phyloP scores from a whole-genome alignment of 257 asterid genomes.

The Penstemon barbatus region DNA sequence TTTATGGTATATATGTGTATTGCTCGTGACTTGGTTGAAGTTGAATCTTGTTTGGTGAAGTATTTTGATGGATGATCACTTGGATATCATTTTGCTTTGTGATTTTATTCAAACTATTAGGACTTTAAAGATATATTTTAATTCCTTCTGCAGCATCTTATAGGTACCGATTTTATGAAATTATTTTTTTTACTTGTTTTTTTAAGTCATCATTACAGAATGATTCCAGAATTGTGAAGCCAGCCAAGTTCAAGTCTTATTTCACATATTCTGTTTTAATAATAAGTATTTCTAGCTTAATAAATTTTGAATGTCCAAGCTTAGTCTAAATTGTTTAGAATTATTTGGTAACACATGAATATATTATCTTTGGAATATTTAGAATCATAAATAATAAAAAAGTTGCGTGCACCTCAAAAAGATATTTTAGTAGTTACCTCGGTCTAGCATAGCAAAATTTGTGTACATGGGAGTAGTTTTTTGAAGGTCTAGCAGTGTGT shows the following conservation, averaged over 20 bases:
- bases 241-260: neutral
- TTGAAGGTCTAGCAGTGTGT: neutral
- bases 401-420: constrained; percentile 1
- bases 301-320: neutral
- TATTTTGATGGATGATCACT: neutral
- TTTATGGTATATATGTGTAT: constrained; percentile 9
- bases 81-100: neutral
- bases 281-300: constrained; percentile 9
- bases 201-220: neutral
- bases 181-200: neutral
- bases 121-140: neutral
- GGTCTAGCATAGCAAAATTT: constrained; percentile 1
- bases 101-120: neutral
- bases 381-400: neutral
- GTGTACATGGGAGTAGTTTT: neutral
- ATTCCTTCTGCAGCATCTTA: neutral
- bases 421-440: constrained; percentile 1
- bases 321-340: neutral
- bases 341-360: neutral
- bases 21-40: neutral
- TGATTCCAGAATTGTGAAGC: neutral
- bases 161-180: neutral
- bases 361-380: neutral
- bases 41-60: constrained; percentile 5
- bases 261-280: constrained; percentile 3